Conservation (phyloP, 2,329 filamentous ascomycete genomes). For the Ophiobolus disseminans region DNA sequence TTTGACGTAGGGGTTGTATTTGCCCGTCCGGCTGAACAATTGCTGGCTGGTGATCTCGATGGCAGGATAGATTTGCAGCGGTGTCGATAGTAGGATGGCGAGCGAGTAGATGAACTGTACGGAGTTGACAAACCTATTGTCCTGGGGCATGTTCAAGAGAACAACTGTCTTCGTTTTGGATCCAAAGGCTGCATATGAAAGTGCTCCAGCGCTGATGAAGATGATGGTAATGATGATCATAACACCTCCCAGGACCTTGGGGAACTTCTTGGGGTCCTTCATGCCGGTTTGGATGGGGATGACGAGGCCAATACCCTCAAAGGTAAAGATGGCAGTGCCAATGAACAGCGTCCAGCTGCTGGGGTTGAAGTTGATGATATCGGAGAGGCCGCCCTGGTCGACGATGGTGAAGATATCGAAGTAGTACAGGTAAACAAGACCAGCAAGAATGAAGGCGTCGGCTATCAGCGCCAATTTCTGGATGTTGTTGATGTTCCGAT, state of each 20-base stretch:
- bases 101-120: slow-evolving; percentile 98
- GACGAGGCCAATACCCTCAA: slow-evolving; percentile 95
- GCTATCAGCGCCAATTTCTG: slow-evolving; percentile 93
- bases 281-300: slow-evolving; percentile 99
- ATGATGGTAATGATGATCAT: slow-evolving; percentile 95
- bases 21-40: slow-evolving; percentile 90
- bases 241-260: slow-evolving; percentile 82
- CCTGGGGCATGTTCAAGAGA: slow-evolving; percentile 93
- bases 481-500: slow-evolving; percentile 96
- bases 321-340: slow-evolving; percentile 98
- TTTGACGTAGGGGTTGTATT: slow-evolving; percentile 98
- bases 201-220: slow-evolving; percentile 87
- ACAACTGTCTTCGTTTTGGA: slow-evolving; percentile 96
- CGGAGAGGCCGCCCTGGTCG: slow-evolving; percentile 73
- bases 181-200: slow-evolving; percentile 96
- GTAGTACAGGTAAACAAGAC: slow-evolving; percentile 92
- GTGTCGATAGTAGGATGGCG: slow-evolving; percentile 94
- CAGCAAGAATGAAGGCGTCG: slow-evolving; percentile 91
- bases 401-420: slow-evolving; percentile 88
- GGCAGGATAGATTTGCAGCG: slow-evolving; percentile 95
- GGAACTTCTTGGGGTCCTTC: slow-evolving; percentile 89
- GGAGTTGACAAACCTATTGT: slow-evolving; percentile 91
- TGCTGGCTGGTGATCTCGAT: slow-evolving; percentile 97
- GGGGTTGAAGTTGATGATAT: slow-evolving; percentile 89
- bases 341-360: slow-evolving; percentile 97